Base-by-base conservation (phyloP, 2,329 filamentous ascomycete species). In the Diplodia corticola region DNA sequence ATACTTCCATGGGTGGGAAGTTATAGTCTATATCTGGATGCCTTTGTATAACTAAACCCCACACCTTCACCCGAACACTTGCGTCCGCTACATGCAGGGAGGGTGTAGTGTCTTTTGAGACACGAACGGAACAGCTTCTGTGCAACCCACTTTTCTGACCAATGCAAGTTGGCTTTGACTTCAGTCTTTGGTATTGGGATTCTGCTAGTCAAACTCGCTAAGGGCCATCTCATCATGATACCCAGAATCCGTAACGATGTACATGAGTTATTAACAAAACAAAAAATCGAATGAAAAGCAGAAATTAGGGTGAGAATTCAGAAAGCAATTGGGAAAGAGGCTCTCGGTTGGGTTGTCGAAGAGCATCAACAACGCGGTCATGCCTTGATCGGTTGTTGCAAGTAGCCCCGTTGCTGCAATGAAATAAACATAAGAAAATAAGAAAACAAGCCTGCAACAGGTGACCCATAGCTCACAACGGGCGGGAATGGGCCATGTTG, bases 141-240 rank as follows among this genome's bases (percentile, higher is more conserved):
- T 35, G 33, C 33, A 35, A 35, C 9, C 33, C 33, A 12, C 7
- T 35, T 3, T 12, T 7, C 9, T 17, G n/a, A 61, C 37, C 20
- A n/a, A 20, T 46, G 40, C 44, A 46, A 17, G 40, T 24, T 49
- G 57, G 57, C 33, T 61, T 24, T 49, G 30, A 22, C 37, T n/a
- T 10, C 2, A 20, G 24, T 30, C 28, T 9, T 30, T n/a, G 24
- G 20, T 35, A 63, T 35, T 63, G 20, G 30, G 5, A n/a, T 37
- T 35, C 17, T 26, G 40, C 50, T 65, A n/a, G 24, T 54, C 35
- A 67, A 40, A 40, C 15, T 26, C 48, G 33, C 26, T 49, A 67
- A 24, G 54, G 64, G 55, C 50, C 46, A 53, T 53, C 48, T 13
- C 15, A 30, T 53, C 46, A 24, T 20, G 60, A 63, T 63, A 63